Evolutionary conservation across 2,329 filamentous ascomycete species (phyloP).

Genomic region (Colletotrichum incanum): DNA sequence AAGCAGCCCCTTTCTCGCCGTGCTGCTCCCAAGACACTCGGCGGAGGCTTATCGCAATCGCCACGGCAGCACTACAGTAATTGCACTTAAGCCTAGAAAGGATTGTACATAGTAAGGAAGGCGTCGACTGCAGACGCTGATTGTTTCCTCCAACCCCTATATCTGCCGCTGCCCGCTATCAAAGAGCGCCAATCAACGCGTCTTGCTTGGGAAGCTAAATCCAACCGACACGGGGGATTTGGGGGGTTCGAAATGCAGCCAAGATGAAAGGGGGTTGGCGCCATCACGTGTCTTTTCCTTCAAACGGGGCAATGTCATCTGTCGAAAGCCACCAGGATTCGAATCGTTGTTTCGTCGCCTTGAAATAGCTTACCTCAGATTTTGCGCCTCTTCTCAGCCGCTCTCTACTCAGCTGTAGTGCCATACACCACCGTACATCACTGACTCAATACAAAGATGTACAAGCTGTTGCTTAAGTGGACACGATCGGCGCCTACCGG

Average conservation of each 20-base stretch:
- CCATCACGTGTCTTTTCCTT: conserved; percentile 14
- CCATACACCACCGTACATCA: background rate
- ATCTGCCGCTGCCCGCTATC: conserved; percentile 36
- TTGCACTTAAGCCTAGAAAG: background rate
- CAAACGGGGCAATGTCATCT: conserved; percentile 9
- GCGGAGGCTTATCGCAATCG: conserved; percentile 7
- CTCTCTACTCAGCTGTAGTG: conserved; percentile 1
- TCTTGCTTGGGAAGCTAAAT: conserved; percentile 18
- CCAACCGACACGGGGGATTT: conserved; percentile 7
- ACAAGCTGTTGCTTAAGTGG: background rate
- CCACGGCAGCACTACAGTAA: background rate
- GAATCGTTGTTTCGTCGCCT: conserved; percentile 6
- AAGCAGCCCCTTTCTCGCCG: background rate
- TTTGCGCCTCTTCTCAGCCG: background rate
- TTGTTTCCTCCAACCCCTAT: conserved; percentile 23
- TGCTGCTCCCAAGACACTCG: background rate
- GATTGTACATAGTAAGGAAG: background rate
- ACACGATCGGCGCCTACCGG: background rate
- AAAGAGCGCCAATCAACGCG: conserved; percentile 29
- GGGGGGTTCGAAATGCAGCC: conserved; percentile 25
- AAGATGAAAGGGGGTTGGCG: conserved; percentile 29
- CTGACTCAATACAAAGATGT: background rate
- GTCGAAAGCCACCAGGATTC: conserved; percentile 1
- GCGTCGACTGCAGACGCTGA: background rate
- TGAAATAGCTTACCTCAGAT: conserved; percentile 15